Percentiles rank a stretch among this genome's conserved stretches.
phyloP scores from a whole-genome alignment of 106 monocot species.

The Narthecium ossifragum region DNA sequence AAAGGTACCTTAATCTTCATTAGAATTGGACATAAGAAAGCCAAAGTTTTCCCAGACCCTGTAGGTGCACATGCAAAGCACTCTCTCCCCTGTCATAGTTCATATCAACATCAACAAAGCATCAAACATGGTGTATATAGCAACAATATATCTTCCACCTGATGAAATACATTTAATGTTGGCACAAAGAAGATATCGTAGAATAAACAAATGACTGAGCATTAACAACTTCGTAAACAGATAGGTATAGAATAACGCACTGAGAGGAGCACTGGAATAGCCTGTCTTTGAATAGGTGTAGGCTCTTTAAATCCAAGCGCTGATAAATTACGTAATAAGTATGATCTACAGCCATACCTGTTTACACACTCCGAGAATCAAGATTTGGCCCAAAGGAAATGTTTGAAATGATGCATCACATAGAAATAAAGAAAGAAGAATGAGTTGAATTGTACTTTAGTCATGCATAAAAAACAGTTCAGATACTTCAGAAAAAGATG shows the following conservation, averaged over 20 bases:
- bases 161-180: neutral
- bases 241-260: conserved; percentile 34
- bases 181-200: neutral
- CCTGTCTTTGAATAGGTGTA: conserved; percentile 97
- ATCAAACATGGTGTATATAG: too few relatives aligned
- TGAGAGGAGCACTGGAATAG: conserved; percentile 86
- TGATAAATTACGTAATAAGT: conserved; percentile 58
- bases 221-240: neutral
- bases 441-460: too few relatives aligned
- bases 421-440: too few relatives aligned
- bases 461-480: too few relatives aligned
- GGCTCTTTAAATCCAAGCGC: conserved; percentile 83
- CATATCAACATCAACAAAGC: too few relatives aligned
- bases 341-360: conserved; percentile 84
- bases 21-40: conserved; percentile 81
- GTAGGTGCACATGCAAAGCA: conserved; percentile 99
- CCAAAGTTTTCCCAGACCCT: conserved; percentile 97
- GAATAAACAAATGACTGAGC: neutral
- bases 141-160: too few relatives aligned
- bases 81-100: conserved; percentile 52
- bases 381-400: too few relatives aligned
- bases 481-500: too few relatives aligned
- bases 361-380: too few relatives aligned
- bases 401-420: too few relatives aligned
- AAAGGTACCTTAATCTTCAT: conserved; percentile 90